These are phyloP conservation scores for Priceomyces melissophilus DNA, from an alignment of 805 yeast genomes.

Conservation along the genomic window DNA sequence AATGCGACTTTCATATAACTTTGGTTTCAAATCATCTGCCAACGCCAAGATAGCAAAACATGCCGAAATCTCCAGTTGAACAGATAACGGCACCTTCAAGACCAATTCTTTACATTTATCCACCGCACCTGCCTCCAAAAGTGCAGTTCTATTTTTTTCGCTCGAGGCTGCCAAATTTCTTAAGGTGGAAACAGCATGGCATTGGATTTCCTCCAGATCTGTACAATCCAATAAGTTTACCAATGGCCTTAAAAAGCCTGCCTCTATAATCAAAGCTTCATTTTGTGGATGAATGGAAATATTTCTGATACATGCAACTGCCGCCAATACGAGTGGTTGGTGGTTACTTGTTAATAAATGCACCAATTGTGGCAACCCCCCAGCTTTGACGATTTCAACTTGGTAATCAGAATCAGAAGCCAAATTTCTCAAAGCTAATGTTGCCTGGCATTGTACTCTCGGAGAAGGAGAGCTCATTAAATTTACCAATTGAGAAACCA, in stretches of 20 bases:
- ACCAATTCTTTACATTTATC: conserved; percentile 88
- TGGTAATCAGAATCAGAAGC: conserved; percentile 97
- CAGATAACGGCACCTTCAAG: conserved; percentile 79
- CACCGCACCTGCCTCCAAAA: conserved; percentile 93
- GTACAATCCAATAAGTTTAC: conserved; percentile 79
- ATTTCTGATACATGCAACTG: conserved; percentile 97
- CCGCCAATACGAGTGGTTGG: conserved; percentile 89
- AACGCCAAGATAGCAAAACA: conserved; percentile 95
- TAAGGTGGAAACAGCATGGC: conserved; percentile 95
- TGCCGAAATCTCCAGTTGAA: conserved; percentile 94
- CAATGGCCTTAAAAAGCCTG: conserved; percentile 91
- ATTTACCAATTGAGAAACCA: conserved; percentile 81
- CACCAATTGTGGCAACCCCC: conserved; percentile 93
- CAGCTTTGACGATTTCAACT: conserved; percentile 90
- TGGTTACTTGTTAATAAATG: conserved; percentile 83
- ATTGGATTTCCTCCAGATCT: conserved; percentile 93
- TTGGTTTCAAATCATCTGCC: conserved; percentile 89
- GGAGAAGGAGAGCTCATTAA: conserved; percentile 93
- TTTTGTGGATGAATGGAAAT: conserved; percentile 95
- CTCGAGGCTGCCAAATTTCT: conserved; percentile 95
- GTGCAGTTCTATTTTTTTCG: conserved; percentile 86
- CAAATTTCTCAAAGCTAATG: conserved; percentile 89
- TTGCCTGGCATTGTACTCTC: conserved; percentile 97
- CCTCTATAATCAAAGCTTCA: conserved; percentile 93
- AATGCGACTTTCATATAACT: conserved; percentile 77